Conservation (phyloP, 2,329 filamentous ascomycete genomes). For the Parastagonospora nodorum region DNA sequence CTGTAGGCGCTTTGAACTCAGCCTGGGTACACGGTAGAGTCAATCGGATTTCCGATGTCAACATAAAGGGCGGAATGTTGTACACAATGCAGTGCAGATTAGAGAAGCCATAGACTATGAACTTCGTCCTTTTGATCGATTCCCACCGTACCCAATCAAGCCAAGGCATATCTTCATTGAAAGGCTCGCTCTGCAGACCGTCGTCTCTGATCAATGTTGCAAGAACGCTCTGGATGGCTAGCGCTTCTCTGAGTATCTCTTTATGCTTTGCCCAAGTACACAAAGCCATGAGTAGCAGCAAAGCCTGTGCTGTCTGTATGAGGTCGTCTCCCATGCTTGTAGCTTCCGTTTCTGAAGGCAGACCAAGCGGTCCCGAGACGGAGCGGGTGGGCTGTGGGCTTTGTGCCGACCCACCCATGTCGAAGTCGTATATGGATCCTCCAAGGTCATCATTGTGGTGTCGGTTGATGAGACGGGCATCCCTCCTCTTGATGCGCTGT, state of each 20-base stretch:
- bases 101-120: slow-evolving; percentile 63
- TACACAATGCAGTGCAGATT: slow-evolving; percentile 67
- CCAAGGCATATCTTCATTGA: slow-evolving; percentile 61
- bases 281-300: slow-evolving; percentile 65
- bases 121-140: slow-evolving; percentile 59
- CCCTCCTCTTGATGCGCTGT: slow-evolving; percentile 57
- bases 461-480: slow-evolving; percentile 49
- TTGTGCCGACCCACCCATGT: slow-evolving; percentile 11
- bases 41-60: slow-evolving; percentile 60
- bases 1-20: slow-evolving; percentile 60
- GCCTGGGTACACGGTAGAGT: slow-evolving; percentile 60
- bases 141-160: slow-evolving; percentile 60
- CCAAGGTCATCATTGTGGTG: slow-evolving; percentile 30
- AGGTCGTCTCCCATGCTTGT: slow-evolving; percentile 29
- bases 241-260: slow-evolving; percentile 61
- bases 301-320: slow-evolving; percentile 70
- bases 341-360: slow-evolving; percentile 29
- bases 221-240: slow-evolving; percentile 62
- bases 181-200: slow-evolving; percentile 58
- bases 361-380: slow-evolving; percentile 30
- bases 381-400: slow-evolving; percentile 25
- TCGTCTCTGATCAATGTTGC: slow-evolving; percentile 62
- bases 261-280: slow-evolving; percentile 65
- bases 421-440: slow-evolving; percentile 20
- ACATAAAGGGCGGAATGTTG: slow-evolving; percentile 63